phyloP scores from a whole-genome alignment of 257 asterid genomes.

The Phtheirospermum japonicum region DNA sequence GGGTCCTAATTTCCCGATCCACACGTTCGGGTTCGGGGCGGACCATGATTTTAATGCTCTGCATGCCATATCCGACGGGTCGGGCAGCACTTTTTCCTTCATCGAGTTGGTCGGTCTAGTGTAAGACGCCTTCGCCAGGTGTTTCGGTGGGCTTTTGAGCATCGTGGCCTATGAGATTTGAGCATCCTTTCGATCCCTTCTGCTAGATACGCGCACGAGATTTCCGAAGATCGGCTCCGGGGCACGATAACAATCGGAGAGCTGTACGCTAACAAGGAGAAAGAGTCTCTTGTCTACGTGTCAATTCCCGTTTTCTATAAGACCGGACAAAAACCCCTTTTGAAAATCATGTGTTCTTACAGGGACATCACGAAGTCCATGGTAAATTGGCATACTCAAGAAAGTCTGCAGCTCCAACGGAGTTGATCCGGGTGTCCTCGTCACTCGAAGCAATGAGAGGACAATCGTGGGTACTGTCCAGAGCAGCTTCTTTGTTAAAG shows the following conservation, averaged over 20 bases:
- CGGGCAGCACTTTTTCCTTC: slow-evolving; percentile 43
- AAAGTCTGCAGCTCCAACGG: no score
- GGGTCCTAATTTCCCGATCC: slow-evolving; percentile 28
- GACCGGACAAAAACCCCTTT: slow-evolving; percentile 18
- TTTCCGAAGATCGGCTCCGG: slow-evolving; percentile 22
- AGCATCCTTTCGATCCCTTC: slow-evolving; percentile 26
- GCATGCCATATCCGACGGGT: slow-evolving; percentile 40
- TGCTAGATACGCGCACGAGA: slow-evolving; percentile 25
- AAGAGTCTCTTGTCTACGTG: slow-evolving; percentile 33
- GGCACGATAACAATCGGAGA: slow-evolving; percentile 37
- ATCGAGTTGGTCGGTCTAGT: slow-evolving; percentile 35
- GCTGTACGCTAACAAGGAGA: slow-evolving; percentile 41
- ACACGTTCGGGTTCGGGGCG: slow-evolving; percentile 39
- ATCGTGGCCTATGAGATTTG: slow-evolving; percentile 36
- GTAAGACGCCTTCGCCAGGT: slow-evolving; percentile 42
- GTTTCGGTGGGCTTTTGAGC: slow-evolving; percentile 46
- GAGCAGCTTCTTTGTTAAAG: no score
- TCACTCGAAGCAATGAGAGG: no score
- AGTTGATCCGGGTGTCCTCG: no score
- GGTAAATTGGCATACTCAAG: slow-evolving; percentile 26
- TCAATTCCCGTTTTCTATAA: slow-evolving; percentile 24
- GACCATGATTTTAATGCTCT: slow-evolving; percentile 40
- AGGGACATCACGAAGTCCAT: slow-evolving; percentile 18
- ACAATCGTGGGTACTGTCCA: no score
- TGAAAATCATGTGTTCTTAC: slow-evolving; percentile 28